These are phyloP conservation scores for Zanthoxylum bungeanum DNA, from an alignment of 345 rosid genomes.

Conservation along the genomic window DNA sequence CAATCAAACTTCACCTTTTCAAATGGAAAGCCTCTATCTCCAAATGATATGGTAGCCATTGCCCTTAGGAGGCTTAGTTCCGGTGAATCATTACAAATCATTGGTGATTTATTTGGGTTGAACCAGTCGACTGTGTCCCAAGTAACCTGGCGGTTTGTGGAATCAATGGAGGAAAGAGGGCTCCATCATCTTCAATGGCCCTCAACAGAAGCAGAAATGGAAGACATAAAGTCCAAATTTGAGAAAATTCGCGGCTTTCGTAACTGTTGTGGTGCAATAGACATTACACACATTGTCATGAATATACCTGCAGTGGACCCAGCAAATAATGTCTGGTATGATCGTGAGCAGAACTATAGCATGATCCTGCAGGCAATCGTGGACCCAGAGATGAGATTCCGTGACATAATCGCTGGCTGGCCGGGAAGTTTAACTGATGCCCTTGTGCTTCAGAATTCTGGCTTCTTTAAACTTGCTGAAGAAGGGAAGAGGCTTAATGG, in stretches of 20 bases:
- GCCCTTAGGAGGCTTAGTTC: constrained; percentile 80
- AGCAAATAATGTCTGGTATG: constrained; percentile 56
- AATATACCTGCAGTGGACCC: constrained; percentile 58
- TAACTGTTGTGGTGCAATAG: constrained; percentile 67
- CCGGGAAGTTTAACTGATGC: constrained; percentile 70
- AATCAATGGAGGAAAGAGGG: constrained; percentile 73
- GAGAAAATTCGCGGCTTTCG: constrained; percentile 62
- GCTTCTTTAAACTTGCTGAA: constrained; percentile 54
- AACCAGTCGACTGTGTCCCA: constrained; percentile 77
- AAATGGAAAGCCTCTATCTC: constrained; percentile 45
- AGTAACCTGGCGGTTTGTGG: constrained; percentile 77
- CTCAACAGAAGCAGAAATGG: constrained; percentile 40
- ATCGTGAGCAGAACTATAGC: constrained; percentile 66
- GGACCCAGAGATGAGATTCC: constrained; percentile 67
- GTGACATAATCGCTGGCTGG: constrained; percentile 63
- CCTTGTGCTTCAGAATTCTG: constrained; percentile 53
- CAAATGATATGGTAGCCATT: constrained; percentile 61
- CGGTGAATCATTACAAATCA: constrained; percentile 63
- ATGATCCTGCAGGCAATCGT: constrained; percentile 70
- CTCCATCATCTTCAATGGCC: constrained; percentile 69
- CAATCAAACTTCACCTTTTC: constrained; percentile 44
- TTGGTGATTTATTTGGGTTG: constrained; percentile 63
- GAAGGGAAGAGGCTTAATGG: constrained; percentile 57
- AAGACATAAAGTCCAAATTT: constrained; percentile 49
- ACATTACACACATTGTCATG: constrained; percentile 64